Conservation (phyloP, 1,284 basidiomycete species). For the Naganishia sp. region DNA sequence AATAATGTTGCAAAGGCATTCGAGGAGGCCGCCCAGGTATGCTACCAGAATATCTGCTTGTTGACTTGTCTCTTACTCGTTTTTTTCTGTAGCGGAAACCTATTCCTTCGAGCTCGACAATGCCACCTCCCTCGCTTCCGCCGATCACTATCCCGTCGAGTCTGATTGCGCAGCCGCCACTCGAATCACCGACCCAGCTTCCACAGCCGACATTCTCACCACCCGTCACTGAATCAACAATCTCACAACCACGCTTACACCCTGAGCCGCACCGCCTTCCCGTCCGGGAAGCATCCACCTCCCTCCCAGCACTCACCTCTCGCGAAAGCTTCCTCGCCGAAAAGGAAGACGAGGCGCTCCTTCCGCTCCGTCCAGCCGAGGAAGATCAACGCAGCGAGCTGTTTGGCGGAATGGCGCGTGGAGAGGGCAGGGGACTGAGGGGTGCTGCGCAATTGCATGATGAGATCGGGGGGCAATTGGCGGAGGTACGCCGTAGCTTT, state of each 20-base stretch:
- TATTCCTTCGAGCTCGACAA: constrained; percentile 17
- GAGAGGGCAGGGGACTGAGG: constrained; percentile 4
- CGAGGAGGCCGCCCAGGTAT: constrained; percentile 19
- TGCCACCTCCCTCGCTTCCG: constrained; percentile 18
- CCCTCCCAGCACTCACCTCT: constrained; percentile 16
- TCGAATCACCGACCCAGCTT: neutral
- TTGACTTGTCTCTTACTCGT: neutral
- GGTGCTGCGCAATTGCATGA: constrained; percentile 45
- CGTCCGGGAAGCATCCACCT: constrained; percentile 20
- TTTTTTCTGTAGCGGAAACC: constrained; percentile 6
- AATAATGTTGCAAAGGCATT: constrained; percentile 27
- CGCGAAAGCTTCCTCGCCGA: constrained; percentile 25
- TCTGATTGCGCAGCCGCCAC: neutral
- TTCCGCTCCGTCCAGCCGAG: constrained; percentile 11
- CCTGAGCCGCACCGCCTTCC: neutral
- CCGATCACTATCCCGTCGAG: constrained; percentile 8
- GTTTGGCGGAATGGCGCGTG: constrained; percentile 32
- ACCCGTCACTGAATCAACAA: neutral
- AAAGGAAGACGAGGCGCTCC: constrained; percentile 26
- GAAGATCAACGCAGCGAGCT: constrained; percentile 35
- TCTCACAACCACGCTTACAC: neutral
- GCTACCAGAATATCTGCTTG: too few species aligned
- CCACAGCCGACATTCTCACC: neutral
- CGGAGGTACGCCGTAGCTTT: constrained; percentile 44
- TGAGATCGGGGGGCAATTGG: constrained; percentile 53